These are phyloP conservation scores for Eutypa lata DNA, from an alignment of 2,329 filamentous ascomycete species.

Conservation along the genomic window DNA sequence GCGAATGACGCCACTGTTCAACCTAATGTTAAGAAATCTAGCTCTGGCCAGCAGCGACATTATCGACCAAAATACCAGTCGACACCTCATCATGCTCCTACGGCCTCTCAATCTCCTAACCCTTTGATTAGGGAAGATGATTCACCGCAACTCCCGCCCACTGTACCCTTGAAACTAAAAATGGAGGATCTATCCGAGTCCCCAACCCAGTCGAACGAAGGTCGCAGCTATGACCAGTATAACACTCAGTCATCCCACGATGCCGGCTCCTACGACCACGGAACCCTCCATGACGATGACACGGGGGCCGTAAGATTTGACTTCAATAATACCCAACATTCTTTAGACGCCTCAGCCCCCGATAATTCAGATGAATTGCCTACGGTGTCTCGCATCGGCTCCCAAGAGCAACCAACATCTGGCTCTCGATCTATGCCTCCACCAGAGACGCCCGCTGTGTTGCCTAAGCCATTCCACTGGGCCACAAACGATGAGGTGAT, in stretches of 20 bases:
- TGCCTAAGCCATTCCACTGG: conserved; percentile 45
- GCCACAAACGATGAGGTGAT: conserved; percentile 29
- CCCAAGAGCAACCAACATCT: conserved; percentile 32
- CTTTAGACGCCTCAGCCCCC: conserved; percentile 16
- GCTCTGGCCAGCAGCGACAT: conserved; percentile 4
- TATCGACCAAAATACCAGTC: conserved; percentile 3
- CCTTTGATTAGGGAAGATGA: conserved; percentile 15
- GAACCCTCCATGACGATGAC: conserved; percentile 44
- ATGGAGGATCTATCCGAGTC: conserved; percentile 48
- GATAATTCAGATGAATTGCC: conserved; percentile 17
- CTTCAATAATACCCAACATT: conserved; percentile 37
- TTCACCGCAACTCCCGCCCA: conserved; percentile 4
- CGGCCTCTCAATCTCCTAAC: conserved; percentile 5
- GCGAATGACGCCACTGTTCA: conserved; percentile 1
- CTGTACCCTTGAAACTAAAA: conserved; percentile 22
- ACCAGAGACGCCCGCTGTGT: conserved; percentile 48
- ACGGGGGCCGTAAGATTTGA: conserved; percentile 42
- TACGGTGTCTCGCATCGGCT: conserved; percentile 28
- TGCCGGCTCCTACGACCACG: conserved; percentile 22
- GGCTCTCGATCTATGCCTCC: conserved; percentile 18
- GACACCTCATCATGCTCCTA: conserved; percentile 9
- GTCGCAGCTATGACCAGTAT: conserved; percentile 52
- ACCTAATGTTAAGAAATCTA: conserved; percentile 1
- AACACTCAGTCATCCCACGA: conserved; percentile 23
- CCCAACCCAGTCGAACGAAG: conserved; percentile 55